Evolutionary conservation across 345 rosid species (phyloP).

Genomic region (Microthlaspi erraticum): DNA sequence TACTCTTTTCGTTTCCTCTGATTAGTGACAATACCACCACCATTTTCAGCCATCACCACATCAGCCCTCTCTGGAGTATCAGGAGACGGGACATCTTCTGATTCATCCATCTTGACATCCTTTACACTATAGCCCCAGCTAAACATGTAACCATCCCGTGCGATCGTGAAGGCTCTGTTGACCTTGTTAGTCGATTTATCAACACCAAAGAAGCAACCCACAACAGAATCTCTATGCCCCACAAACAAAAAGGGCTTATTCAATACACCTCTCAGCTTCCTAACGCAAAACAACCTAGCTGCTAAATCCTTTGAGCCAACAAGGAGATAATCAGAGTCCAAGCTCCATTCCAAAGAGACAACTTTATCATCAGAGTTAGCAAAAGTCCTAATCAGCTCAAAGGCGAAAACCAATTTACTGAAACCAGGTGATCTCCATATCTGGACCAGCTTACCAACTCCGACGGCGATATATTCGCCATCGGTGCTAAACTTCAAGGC

Average conservation of each 20-base stretch:
- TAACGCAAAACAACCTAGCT: conserved; percentile 72
- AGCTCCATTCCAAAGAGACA: conserved; percentile 73
- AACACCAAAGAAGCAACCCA: conserved; percentile 89
- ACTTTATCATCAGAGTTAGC: conserved; percentile 77
- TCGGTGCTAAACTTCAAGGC: conserved; percentile 77
- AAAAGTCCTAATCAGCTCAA: conserved; percentile 75
- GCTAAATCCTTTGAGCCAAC: conserved; percentile 89
- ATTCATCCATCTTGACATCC: conserved; percentile 40
- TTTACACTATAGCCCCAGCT: conserved; percentile 68
- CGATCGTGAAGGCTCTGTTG: conserved; percentile 63
- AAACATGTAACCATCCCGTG: conserved; percentile 78
- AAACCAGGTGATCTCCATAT: conserved; percentile 92
- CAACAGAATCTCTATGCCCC: conserved; percentile 86
- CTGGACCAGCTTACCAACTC: conserved; percentile 79
- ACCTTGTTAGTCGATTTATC: conserved; percentile 62
- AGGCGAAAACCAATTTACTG: conserved; percentile 69
- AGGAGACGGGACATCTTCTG: conserved; percentile 56
- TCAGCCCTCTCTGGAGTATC: conserved; percentile 65
- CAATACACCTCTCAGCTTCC: conserved; percentile 57
- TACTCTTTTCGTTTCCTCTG: conserved; percentile 64
- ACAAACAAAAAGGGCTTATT: conserved; percentile 79
- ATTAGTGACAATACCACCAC: conserved; percentile 15
- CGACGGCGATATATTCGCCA: conserved; percentile 79
- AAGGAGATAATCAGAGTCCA: conserved; percentile 73
- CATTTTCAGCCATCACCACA: conserved; percentile 45